Evolutionary conservation across 1,284 basidiomycete species (phyloP).

Genomic region (Melanopsichium pennsylvanicum): DNA sequence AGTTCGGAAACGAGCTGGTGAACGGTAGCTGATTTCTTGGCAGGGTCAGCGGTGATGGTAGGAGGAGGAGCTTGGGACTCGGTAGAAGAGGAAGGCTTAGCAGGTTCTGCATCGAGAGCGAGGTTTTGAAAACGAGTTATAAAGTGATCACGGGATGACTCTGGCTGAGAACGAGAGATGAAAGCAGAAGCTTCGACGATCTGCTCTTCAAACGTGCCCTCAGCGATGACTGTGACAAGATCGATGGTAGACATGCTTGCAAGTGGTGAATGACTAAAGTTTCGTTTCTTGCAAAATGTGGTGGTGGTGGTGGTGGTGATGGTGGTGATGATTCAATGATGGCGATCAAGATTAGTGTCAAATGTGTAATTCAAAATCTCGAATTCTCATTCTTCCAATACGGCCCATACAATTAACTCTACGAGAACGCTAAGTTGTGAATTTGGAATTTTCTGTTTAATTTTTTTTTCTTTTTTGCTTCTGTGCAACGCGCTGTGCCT

Average conservation of each 20-base stretch:
- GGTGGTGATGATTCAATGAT: not conserved
- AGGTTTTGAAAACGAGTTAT: constrained; percentile 42
- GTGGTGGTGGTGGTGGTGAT: not conserved
- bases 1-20: constrained; percentile 46
- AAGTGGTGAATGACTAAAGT: not conserved
- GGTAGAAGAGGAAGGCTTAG: constrained; percentile 3
- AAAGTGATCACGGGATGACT: constrained; percentile 55
- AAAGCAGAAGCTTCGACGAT: constrained; percentile 55
- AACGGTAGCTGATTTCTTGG: constrained; percentile 41
- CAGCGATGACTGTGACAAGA: constrained; percentile 61
- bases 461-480: no score
- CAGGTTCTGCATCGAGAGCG: constrained; percentile 52
- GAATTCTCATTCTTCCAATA: not conserved
- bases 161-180: constrained; percentile 55
- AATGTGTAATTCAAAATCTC: not conserved
- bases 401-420: no score
- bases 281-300: not conserved
- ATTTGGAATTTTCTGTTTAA: no score
- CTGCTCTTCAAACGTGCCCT: constrained; percentile 62
- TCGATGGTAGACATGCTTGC: constrained; percentile 54
- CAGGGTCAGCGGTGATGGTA: constrained; percentile 13
- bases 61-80: constrained; percentile 4
- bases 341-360: not conserved
- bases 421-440: no score
- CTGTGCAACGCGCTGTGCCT: no score